Evolutionary conservation across 208 protist species (phyloP), one percentile per base, ranked within the genome.

Genomic region (Trypanosoma congolense): DNA sequence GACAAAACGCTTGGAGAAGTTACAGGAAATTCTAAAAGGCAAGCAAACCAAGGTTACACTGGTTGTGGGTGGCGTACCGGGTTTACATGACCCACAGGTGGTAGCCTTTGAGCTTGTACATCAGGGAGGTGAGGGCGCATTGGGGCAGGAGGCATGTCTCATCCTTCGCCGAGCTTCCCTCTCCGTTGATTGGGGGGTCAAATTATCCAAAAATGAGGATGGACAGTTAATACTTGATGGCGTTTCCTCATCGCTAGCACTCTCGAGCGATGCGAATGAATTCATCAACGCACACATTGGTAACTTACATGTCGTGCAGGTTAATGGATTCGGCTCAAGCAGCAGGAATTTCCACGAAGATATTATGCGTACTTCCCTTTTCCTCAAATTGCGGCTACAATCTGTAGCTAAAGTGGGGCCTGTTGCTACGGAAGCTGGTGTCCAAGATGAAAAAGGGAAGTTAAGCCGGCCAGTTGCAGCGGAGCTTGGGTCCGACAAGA

Each of bases 141-240:
- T 67, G 19, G 80, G 80, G 4, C 80, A 84, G 62, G 63, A 75
- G 31, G 68, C 66, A n/a, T 45, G 62, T 30, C 63, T 89, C 40
- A 75, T 84, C 44, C 52, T 89, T n/a, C 61, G 65, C 29, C 70
- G 81, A 18, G 38, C 71, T 10, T 78, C 65, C 19, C 59, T 60
- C 12, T 50, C 51, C 10, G 70, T 83, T 3, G 60, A 64, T 38
- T 89, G 81, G 81, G 67, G 75, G 16, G 30, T 89, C 14, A 62
- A 65, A 38, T n/a, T 88, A 33, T 42, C 31, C 40, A 8, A 22
- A 24, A 3, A 12, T 40, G 16, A 26, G 31, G 46, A 61, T 33
- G 33, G 30, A 22, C 36, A 66, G 9, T 50, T 69, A 8, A 29
- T 82, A 18, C 52, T 73, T 14, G 61, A 63, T 8, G 56, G 70